These are phyloP conservation scores for Melaleuca quinquenervia DNA, from an alignment of 345 rosid genomes.

Conservation along the genomic window DNA sequence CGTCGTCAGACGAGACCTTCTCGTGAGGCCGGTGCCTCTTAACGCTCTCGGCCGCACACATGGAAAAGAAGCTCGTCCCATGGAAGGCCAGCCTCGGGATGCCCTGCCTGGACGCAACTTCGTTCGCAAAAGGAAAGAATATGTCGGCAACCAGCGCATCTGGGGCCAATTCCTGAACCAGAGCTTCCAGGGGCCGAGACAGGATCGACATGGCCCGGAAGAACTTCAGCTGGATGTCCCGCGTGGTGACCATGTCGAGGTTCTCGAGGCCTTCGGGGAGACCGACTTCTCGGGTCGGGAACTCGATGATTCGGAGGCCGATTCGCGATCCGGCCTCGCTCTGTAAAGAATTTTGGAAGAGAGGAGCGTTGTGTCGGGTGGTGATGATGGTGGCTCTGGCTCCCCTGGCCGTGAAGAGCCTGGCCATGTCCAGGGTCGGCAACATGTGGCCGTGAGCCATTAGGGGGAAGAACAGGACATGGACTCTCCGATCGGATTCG, in stretches of 20 bases:
- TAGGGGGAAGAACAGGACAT: constrained; percentile 20
- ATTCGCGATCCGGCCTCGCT: neutral
- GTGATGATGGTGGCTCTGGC: constrained; percentile 37
- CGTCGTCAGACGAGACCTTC: constrained; percentile 19
- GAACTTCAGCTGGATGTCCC: constrained; percentile 10
- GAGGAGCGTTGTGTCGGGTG: constrained; percentile 31
- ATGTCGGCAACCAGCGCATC: constrained; percentile 47
- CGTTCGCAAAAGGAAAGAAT: constrained; percentile 48
- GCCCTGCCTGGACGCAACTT: constrained; percentile 24
- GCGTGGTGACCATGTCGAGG: neutral
- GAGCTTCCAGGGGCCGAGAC: constrained; percentile 23
- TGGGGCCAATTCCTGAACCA: constrained; percentile 24
- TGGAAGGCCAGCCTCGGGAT: constrained; percentile 48
- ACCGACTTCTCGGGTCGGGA: constrained; percentile 9
- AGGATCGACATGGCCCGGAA: constrained; percentile 16
- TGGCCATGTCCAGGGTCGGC: constrained; percentile 48
- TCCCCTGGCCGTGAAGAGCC: constrained; percentile 30
- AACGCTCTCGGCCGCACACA: constrained; percentile 17
- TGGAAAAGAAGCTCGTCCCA: constrained; percentile 37
- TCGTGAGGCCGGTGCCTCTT: constrained; percentile 25
- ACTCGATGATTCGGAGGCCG: neutral
- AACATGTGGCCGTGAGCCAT: constrained; percentile 36
- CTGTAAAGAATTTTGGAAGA: constrained; percentile 4
- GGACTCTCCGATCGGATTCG: neutral
- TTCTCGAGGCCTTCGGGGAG: constrained; percentile 15